These are phyloP conservation scores for Tuber brumale DNA, from an alignment of 495 filamentous ascomycete genomes.

Conservation along the genomic window DNA sequence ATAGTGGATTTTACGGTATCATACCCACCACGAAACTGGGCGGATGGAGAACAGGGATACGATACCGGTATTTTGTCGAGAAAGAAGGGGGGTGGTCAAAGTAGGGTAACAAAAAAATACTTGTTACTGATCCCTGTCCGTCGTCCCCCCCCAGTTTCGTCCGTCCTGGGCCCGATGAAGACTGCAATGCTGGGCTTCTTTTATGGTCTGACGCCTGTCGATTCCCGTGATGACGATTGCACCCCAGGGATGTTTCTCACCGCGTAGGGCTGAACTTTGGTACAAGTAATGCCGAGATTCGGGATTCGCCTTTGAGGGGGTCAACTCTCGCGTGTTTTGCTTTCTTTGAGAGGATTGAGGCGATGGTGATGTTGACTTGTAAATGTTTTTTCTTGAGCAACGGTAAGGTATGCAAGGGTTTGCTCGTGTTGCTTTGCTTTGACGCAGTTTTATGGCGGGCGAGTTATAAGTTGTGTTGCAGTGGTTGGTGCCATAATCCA, in stretches of 20 bases:
- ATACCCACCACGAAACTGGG: too few relatives aligned
- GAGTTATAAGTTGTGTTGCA: neutral
- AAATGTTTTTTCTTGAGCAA: neutral
- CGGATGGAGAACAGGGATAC: too few relatives aligned
- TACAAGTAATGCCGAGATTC: neutral
- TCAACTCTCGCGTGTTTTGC: neutral
- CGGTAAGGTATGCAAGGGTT: neutral
- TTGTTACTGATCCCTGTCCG: neutral
- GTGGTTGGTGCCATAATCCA: neutral
- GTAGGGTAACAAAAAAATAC: too few relatives aligned
- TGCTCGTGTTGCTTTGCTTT: conserved; percentile 7
- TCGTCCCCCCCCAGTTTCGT: too few relatives aligned
- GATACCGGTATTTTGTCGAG: too few relatives aligned
- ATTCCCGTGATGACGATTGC: neutral
- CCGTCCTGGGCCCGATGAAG: too few relatives aligned
- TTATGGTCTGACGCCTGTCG: neutral
- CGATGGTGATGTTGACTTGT: neutral
- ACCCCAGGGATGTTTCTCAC: neutral
- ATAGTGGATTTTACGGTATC: too few relatives aligned
- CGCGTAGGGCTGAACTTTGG: conserved; percentile 1
- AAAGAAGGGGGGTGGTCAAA: too few relatives aligned
- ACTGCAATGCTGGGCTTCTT: neutral
- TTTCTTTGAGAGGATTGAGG: neutral
- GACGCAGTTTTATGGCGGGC: conserved; percentile 1
- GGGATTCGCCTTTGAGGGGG: neutral